Conservation (phyloP, 2,329 filamentous ascomycete genomes). For the Colletotrichum abscissum region DNA sequence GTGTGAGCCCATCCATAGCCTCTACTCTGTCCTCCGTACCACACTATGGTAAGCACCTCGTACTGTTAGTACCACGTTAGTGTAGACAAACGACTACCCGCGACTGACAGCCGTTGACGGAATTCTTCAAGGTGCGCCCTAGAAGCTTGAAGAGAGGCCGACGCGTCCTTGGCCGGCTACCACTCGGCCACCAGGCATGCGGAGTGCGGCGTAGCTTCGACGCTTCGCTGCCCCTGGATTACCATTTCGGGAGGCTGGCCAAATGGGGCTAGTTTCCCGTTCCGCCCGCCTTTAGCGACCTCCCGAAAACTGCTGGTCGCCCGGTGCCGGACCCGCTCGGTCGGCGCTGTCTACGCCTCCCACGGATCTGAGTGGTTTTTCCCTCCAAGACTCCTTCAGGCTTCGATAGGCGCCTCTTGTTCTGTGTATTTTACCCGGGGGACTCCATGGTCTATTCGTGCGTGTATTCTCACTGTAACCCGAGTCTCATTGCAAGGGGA, state of each 20-base stretch:
- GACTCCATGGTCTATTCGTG: background rate
- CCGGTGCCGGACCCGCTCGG: slow-evolving; percentile 31
- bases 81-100: background rate
- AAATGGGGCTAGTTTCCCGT: slow-evolving; percentile 29
- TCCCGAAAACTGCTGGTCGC: slow-evolving; percentile 30
- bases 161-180: background rate
- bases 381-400: background rate
- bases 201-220: background rate
- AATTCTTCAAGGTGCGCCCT: slow-evolving; percentile 1
- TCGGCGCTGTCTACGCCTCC: slow-evolving; percentile 9
- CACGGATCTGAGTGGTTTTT: slow-evolving; percentile 20
- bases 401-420: background rate
- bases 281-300: slow-evolving; percentile 19
- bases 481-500: slow-evolving; percentile 2
- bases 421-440: slow-evolving; percentile 1
- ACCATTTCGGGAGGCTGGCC: slow-evolving; percentile 23
- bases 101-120: background rate
- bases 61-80: background rate
- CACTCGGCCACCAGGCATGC: background rate
- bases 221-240: slow-evolving; percentile 12
- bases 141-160: background rate
- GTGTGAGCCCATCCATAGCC: background rate
- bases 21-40: too few relatives aligned
- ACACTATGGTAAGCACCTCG: background rate
- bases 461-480: background rate